These are phyloP conservation scores for Lepidium didymum DNA, from an alignment of 345 rosid species.

Conservation along the genomic window DNA sequence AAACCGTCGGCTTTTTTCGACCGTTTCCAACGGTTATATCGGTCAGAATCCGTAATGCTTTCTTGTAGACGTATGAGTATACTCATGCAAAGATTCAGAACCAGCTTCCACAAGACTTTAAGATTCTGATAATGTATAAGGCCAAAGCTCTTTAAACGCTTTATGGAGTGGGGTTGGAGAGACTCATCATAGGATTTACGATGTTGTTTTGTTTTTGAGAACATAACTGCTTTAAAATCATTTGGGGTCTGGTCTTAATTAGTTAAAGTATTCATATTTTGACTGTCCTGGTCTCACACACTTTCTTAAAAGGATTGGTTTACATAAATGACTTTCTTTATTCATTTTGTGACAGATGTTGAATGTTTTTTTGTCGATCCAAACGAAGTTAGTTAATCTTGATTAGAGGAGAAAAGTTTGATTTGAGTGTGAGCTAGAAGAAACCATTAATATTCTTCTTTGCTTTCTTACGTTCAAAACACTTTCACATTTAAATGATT, in stretches of 20 bases:
- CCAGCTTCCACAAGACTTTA: background rate
- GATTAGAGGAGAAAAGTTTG: background rate
- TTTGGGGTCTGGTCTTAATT: constrained; percentile 19
- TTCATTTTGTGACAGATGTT: background rate
- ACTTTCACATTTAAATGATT: constrained; percentile 21
- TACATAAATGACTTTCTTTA: background rate
- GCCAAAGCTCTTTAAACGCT: background rate
- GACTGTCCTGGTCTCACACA: constrained; percentile 19
- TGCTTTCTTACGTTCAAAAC: constrained; percentile 19
- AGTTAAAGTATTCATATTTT: constrained; percentile 21
- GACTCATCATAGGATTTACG: background rate
- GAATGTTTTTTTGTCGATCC: background rate
- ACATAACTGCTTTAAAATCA: constrained; percentile 18
- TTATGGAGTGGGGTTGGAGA: background rate
- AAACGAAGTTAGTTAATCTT: constrained; percentile 13
- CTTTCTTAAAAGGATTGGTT: constrained; percentile 20
- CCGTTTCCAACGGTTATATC: too few species aligned
- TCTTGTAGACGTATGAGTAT: background rate
- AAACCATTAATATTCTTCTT: constrained; percentile 17
- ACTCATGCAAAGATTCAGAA: constrained; percentile 10
- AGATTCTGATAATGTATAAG: background rate
- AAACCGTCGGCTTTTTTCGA: too few species aligned
- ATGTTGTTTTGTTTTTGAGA: background rate
- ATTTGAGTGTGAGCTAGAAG: constrained; percentile 20
- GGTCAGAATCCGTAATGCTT: too few species aligned